Conservation (phyloP, 1,139 yeast genomes). For the Yamadazyma epiphylla region DNA sequence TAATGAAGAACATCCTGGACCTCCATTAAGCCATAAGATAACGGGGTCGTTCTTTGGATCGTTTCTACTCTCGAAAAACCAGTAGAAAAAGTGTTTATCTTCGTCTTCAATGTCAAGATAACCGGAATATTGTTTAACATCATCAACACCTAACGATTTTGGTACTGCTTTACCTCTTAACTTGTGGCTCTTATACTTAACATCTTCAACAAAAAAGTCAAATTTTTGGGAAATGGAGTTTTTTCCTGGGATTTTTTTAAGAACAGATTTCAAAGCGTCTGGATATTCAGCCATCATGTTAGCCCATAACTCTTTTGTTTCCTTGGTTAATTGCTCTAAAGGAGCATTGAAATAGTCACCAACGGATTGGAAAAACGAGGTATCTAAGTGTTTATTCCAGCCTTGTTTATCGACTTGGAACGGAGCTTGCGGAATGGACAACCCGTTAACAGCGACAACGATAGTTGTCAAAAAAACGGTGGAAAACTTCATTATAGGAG, state of each 20-base stretch:
- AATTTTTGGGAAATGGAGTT: slow-evolving; percentile 37
- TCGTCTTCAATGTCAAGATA: slow-evolving; percentile 81
- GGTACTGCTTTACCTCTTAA: slow-evolving; percentile 63
- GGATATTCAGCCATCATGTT: slow-evolving; percentile 62
- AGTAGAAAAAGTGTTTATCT: slow-evolving; percentile 65
- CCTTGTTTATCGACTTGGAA: slow-evolving; percentile 18
- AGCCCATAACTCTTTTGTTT: slow-evolving; percentile 52
- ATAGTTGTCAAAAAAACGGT: slow-evolving; percentile 10
- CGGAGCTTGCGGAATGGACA: slow-evolving; percentile 32
- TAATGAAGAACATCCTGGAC: slow-evolving; percentile 44
- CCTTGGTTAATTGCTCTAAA: slow-evolving; percentile 41
- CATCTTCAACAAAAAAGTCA: slow-evolving; percentile 52
- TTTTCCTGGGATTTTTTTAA: slow-evolving; percentile 51
- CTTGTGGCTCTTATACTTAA: slow-evolving; percentile 49
- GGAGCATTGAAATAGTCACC: slow-evolving; percentile 44
- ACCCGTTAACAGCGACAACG: slow-evolving; percentile 20
- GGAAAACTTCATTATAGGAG: slow-evolving; percentile 31
- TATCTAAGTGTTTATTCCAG: slow-evolving; percentile 2
- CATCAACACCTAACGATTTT: slow-evolving; percentile 65
- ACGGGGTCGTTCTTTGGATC: slow-evolving; percentile 44
- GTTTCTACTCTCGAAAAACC: slow-evolving; percentile 44
- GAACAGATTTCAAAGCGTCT: slow-evolving; percentile 43
- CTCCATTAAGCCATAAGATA: slow-evolving; percentile 45
- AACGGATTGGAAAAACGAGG: slow-evolving; percentile 22
- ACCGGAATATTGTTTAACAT: slow-evolving; percentile 80